phyloP scores from a whole-genome alignment of 2,329 filamentous ascomycete species.

The Ascochyta koolunga region DNA sequence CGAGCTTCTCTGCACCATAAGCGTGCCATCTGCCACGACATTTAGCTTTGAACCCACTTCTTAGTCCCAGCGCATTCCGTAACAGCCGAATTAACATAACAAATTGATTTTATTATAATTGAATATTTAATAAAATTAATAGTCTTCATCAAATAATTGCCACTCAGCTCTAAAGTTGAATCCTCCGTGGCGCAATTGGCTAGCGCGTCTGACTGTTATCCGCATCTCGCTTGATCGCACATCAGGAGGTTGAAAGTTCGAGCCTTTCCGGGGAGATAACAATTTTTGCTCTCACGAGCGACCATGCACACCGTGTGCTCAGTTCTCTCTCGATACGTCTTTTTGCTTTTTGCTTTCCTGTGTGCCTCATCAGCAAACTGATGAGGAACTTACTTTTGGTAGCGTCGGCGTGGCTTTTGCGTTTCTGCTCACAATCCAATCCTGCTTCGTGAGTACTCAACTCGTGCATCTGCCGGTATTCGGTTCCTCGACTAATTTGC shows the following conservation, averaged over 20 bases:
- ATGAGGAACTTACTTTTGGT: no score
- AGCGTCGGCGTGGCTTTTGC: no score
- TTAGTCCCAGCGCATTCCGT: not conserved
- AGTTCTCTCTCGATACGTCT: not conserved
- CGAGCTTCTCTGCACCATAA: no score
- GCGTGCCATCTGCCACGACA: no score
- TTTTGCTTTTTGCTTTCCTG: not conserved
- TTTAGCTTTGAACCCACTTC: not conserved
- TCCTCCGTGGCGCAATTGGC: conserved; percentile 54
- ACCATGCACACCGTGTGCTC: not conserved
- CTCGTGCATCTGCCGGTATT: no score
- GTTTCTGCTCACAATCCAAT: no score
- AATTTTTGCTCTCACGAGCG: not conserved
- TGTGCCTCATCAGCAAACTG: no score
- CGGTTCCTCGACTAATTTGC: no score
- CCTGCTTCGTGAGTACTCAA: no score
- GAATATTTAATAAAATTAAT: not conserved
- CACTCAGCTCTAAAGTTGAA: conserved; percentile 1
- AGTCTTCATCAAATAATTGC: not conserved
- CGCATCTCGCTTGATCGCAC: conserved; percentile 18
- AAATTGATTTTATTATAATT: no score
- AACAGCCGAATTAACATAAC: no score
- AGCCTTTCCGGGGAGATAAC: conserved; percentile 22
- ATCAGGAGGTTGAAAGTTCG: conserved; percentile 24
- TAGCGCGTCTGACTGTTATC: conserved; percentile 66